Conservation (phyloP, 495 filamentous ascomycete species). For the Tuber indicum region DNA sequence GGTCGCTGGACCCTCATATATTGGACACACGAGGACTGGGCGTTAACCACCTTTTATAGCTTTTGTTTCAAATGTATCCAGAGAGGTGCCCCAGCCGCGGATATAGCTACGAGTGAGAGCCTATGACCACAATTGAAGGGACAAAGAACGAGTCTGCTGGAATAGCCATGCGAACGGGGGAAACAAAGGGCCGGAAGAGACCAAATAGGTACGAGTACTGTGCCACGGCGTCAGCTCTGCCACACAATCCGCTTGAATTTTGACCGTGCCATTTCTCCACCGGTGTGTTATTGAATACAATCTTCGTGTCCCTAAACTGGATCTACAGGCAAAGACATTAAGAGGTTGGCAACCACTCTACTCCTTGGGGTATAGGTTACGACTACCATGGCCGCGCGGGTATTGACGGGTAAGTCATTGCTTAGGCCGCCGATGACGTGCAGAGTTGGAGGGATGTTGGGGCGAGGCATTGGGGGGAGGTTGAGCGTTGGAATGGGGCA, state of each 20-base stretch:
- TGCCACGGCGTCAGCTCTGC: neutral
- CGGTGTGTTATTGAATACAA: neutral
- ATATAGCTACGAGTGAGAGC: neutral
- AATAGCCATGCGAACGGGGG: neutral
- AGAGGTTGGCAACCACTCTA: neutral
- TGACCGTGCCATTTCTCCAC: neutral
- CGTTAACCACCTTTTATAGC: neutral
- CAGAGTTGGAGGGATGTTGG: too few relatives aligned
- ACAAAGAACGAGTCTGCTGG: neutral
- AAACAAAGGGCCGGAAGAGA: neutral
- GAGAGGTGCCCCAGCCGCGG: neutral
- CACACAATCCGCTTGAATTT: neutral
- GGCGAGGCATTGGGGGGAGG: too few relatives aligned
- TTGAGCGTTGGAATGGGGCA: too few relatives aligned
- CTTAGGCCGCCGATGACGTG: too few relatives aligned
- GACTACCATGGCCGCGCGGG: neutral
- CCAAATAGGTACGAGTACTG: neutral
- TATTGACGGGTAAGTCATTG: too few relatives aligned
- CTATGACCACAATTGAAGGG: neutral
- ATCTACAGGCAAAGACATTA: neutral
- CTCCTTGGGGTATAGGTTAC: neutral
- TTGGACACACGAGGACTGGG: neutral
- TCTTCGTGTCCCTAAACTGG: neutral
- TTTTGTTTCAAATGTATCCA: neutral
- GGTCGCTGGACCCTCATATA: neutral